These are phyloP conservation scores for Lactifluus hygrophoroides DNA, from an alignment of 768 basidiomycete genomes.

Conservation along the genomic window DNA sequence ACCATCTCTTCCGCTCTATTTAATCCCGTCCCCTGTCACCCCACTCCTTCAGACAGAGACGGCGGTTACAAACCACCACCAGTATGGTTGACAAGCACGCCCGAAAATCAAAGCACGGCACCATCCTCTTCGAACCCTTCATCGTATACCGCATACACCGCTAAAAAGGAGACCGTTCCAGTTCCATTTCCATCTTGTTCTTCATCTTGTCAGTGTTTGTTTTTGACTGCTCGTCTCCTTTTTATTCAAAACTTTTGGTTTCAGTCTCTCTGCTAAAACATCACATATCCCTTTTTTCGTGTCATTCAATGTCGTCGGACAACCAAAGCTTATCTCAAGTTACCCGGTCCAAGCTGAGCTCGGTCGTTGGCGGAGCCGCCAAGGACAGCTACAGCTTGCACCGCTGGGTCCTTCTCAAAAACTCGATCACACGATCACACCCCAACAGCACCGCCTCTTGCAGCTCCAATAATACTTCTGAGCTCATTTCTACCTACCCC, in stretches of 20 bases:
- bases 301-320: constrained; percentile 39
- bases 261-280: neutral
- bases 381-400: constrained; percentile 70
- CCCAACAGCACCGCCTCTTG: constrained; percentile 31
- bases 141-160: constrained; percentile 81
- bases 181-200: constrained; percentile 6
- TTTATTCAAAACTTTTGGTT: no score
- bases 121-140: constrained; percentile 79
- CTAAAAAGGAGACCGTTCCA: constrained; percentile 27
- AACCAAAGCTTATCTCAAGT: constrained; percentile 48
- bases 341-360: constrained; percentile 47
- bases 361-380: constrained; percentile 41
- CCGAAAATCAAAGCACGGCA: constrained; percentile 77
- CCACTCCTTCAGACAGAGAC: constrained; percentile 15
- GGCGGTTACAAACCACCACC: constrained; percentile 26
- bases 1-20: constrained; percentile 18
- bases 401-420: constrained; percentile 85
- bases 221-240: no score
- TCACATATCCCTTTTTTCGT: constrained; percentile 15
- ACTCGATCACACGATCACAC: constrained; percentile 57
- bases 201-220: constrained; percentile 14
- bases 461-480: constrained; percentile 21
- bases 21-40: constrained; percentile 20
- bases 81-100: constrained; percentile 81
- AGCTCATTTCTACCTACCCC: constrained; percentile 31